Base-by-base conservation (phyloP, 805 yeast genomes). In the Zygosaccharomyces bisporus region DNA sequence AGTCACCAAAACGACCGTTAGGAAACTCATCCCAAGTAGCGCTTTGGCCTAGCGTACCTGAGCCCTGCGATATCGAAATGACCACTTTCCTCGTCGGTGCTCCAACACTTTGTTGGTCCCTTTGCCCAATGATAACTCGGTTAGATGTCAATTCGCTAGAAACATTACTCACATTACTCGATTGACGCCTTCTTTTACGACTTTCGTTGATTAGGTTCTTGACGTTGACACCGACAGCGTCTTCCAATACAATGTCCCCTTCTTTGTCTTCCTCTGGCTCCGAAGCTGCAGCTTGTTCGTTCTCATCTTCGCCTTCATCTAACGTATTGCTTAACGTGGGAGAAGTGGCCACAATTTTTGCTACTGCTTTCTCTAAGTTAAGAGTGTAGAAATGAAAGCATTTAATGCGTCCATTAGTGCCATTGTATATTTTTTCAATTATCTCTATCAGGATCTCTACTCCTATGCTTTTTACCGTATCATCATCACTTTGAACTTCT, bases 21-120 rank as follows among this genome's bases (percentile, higher is more conserved):
- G 96, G 93, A 66, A 87, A 90, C 59, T 90, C 98, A 70, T 90
- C 98, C 98, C 98, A 90, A 1, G 90, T 86, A 3, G 95, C 95
- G 63, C 86, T 93, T 56, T 86, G 80, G 27, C 95, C 95, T 20
- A 87, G 60, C 2, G 83, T 77, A 31, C 95, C 95, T 52, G 83
- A 81, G 33, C 96, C 96, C 12, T 84, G 76, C 34, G 93, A 83
- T 32, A 88, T 87, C 4, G 89, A 87, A 30, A 86, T 71, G 29
- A 86, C 73, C 3, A 77, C 77, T 58, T 76, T 77, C 52, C 77
- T 76, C 27, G 75, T 72, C 6, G 73, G 73, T 2, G 49, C 49
- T 0, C 56, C 40, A 6, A 60, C 49, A 35, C 56, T 58, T 41
- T 52, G 52, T 33, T 55, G 57, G n/a, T 51, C 41, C 17, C 44